Percentiles rank a stretch among this genome's conserved stretches.
Conservation (phyloP, 169 alveolate species). For the Plasmodium coatneyi region DNA sequence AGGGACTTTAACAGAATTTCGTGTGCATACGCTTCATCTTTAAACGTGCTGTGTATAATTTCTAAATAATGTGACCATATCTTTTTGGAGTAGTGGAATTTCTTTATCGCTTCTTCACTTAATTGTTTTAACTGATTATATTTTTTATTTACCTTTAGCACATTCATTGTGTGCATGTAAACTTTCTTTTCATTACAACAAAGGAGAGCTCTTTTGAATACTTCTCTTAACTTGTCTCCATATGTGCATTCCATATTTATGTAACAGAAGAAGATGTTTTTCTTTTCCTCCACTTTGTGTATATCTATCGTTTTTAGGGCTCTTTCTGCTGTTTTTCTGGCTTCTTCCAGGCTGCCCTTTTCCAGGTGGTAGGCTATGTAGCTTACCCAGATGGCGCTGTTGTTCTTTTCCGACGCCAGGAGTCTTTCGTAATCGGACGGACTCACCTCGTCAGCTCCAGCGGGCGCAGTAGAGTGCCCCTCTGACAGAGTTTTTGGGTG, state of each 20-base stretch:
- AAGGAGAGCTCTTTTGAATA: constrained; percentile 81
- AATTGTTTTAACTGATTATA: constrained; percentile 78
- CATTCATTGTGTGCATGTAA: constrained; percentile 78
- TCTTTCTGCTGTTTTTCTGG: constrained; percentile 86
- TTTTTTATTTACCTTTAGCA: constrained; percentile 76
- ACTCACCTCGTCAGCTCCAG: not conserved
- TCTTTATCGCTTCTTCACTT: constrained; percentile 79
- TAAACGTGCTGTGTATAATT: constrained; percentile 63
- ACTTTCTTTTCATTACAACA: constrained; percentile 80
- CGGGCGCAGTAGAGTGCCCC: not conserved
- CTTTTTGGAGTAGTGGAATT: constrained; percentile 82
- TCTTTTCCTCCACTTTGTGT: constrained; percentile 83
- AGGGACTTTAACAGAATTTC: constrained; percentile 75
- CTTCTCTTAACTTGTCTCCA: constrained; percentile 83
- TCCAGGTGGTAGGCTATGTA: constrained; percentile 88
- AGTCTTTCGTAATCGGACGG: constrained; percentile 76
- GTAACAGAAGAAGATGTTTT: constrained; percentile 87
- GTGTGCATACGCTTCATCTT: constrained; percentile 77
- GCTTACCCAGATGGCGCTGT: constrained; percentile 80
- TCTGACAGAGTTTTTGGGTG: not conserved
- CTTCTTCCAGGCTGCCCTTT: constrained; percentile 83
- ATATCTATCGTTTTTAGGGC: constrained; percentile 85
- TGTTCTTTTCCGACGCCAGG: constrained; percentile 77
- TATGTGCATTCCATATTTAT: constrained; percentile 87
- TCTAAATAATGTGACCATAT: constrained; percentile 49